These are phyloP conservation scores for Entomortierella lignicola DNA, from an alignment of 192 early-diverging fungal species.

Conservation along the genomic window DNA sequence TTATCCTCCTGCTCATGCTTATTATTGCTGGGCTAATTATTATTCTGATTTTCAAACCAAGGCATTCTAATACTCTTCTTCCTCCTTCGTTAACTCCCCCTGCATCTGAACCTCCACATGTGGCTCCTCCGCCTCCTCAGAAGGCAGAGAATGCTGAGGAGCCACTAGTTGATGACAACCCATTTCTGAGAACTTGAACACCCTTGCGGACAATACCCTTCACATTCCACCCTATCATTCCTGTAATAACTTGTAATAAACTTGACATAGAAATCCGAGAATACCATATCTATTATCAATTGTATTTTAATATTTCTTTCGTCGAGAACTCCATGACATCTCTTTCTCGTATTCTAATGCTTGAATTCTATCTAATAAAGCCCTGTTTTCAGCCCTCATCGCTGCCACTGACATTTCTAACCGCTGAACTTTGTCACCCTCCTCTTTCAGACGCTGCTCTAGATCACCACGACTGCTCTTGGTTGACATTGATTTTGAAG, in stretches of 20 bases:
- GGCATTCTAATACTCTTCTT: slow-evolving; percentile 4
- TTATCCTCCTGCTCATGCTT: slow-evolving; percentile 82
- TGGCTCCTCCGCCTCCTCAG: neutral
- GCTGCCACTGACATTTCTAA: slow-evolving; percentile 42
- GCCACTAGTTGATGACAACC: neutral
- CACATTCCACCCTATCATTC: neutral
- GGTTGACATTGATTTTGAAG: slow-evolving; percentile 17
- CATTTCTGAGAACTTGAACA: neutral
- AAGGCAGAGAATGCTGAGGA: neutral
- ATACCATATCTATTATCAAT: no score
- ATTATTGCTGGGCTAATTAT: slow-evolving; percentile 84
- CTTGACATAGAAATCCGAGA: no score
- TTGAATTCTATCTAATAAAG: slow-evolving; percentile 44
- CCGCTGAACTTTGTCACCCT: slow-evolving; percentile 26
- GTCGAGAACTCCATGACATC: neutral
- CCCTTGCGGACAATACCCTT: neutral
- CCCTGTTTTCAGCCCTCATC: slow-evolving; percentile 43
- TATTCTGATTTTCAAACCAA: slow-evolving; percentile 79
- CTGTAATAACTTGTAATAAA: neutral
- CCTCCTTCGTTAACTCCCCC: neutral
- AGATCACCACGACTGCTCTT: slow-evolving; percentile 5
- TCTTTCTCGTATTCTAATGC: slow-evolving; percentile 42
- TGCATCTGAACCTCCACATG: slow-evolving; percentile 3
- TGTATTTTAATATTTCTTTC: neutral
- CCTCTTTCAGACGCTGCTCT: slow-evolving; percentile 20